Evolutionary conservation across 768 basidiomycete species (phyloP).

Genomic region (Boletus bicolor): DNA sequence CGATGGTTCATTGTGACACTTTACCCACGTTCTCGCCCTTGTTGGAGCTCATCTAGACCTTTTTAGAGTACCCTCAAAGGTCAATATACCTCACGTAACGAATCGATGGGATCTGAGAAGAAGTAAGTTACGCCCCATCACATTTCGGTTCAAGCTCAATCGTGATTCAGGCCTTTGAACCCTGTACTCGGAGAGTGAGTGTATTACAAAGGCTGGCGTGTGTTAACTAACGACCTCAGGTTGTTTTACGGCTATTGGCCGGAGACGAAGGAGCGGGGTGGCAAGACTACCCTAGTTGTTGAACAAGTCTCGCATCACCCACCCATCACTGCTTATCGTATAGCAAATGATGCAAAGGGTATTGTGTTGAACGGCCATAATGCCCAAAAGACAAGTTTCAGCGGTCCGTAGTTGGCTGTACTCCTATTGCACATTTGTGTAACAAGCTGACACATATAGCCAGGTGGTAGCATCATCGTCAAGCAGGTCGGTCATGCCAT

Average conservation of each 20-base stretch:
- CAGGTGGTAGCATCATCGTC: conserved; percentile 75
- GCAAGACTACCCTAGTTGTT: conserved; percentile 79
- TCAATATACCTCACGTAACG: conserved; percentile 92
- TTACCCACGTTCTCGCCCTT: background rate
- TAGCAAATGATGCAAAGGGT: conserved; percentile 77
- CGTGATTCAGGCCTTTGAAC: conserved; percentile 73
- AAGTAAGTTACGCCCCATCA: conserved; percentile 53
- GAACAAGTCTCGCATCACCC: conserved; percentile 98
- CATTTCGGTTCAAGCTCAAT: conserved; percentile 9
- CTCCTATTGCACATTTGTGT: background rate
- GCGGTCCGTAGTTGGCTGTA: conserved; percentile 41
- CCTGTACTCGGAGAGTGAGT: conserved; percentile 91
- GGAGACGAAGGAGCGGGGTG: conserved; percentile 57
- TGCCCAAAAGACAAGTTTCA: conserved; percentile 95
- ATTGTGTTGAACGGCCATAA: conserved; percentile 80
- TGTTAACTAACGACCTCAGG: conserved; percentile 34
- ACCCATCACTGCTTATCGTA: conserved; percentile 82
- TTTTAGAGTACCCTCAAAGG: conserved; percentile 85
- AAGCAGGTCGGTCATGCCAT: conserved; percentile 95
- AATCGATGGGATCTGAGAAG: conserved; percentile 96
- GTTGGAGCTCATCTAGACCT: conserved; percentile 3
- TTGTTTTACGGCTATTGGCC: conserved; percentile 92
- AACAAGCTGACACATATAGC: background rate
- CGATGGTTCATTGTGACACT: conserved; percentile 84
- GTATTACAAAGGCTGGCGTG: background rate